A percentile compares a stretch with the other conserved stretches of the same genome.
These are phyloP conservation scores for Yamadazyma sp. DNA, from an alignment of 1,139 yeast genomes.

Conservation along the genomic window DNA sequence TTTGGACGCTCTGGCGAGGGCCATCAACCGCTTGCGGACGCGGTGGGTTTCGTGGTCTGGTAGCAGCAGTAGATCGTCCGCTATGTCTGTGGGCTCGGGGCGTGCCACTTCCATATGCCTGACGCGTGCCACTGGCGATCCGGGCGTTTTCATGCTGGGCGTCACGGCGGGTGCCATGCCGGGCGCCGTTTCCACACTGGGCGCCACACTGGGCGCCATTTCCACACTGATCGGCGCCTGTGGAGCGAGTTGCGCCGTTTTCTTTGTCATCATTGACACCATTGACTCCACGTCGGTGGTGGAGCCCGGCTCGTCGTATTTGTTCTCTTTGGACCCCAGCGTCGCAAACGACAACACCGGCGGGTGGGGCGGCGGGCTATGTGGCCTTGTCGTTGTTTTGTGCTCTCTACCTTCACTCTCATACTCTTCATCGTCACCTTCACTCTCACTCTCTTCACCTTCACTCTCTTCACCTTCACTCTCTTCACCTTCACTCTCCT, in stretches of 20 bases:
- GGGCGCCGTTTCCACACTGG: too few relatives aligned
- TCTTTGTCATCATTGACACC: too few relatives aligned
- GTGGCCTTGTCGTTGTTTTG: too few relatives aligned
- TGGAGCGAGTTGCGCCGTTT: too few relatives aligned
- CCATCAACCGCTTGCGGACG: constrained; percentile 22
- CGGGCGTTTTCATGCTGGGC: background rate
- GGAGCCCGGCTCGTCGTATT: too few relatives aligned
- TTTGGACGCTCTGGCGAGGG: constrained; percentile 25
- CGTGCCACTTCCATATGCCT: constrained; percentile 7
- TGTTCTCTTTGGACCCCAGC: too few relatives aligned
- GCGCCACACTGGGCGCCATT: too few relatives aligned
- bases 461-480: background rate
- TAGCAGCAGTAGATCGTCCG: constrained; percentile 8
- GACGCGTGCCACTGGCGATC: too few relatives aligned
- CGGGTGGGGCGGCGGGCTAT: background rate
- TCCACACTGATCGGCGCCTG: too few relatives aligned
- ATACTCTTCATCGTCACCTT: background rate
- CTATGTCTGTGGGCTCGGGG: constrained; percentile 16
- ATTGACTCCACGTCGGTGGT: too few relatives aligned
- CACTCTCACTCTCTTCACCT: background rate
- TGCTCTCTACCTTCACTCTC: background rate
- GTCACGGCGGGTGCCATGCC: background rate
- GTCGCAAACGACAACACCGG: too few relatives aligned
- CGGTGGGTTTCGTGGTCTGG: constrained; percentile 23
- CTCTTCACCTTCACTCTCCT: background rate